A percentile compares a stretch with the other conserved stretches of the same genome.
phyloP scores from a whole-genome alignment of 345 rosid species.

The Populus euphratica region DNA sequence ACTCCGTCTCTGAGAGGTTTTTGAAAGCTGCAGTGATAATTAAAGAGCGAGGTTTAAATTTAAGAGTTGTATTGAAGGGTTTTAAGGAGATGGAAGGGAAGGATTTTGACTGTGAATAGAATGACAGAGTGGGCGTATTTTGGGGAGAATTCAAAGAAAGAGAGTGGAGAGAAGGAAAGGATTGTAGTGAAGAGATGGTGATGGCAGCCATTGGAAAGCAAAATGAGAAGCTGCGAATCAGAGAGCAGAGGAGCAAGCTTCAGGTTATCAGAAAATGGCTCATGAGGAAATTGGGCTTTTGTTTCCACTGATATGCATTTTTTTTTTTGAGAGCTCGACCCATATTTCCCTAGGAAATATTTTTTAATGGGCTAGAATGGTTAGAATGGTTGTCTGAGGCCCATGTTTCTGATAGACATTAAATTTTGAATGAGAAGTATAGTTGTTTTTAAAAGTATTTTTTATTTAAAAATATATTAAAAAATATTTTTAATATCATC shows the following conservation, averaged over 20 bases:
- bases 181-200: slow-evolving; percentile 32
- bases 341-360: too few species aligned
- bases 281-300: too few species aligned
- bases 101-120: slow-evolving; percentile 38
- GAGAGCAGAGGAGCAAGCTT: background rate
- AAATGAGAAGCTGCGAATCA: background rate
- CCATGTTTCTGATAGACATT: too few species aligned
- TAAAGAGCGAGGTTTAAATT: slow-evolving; percentile 29
- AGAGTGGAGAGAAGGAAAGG: slow-evolving; percentile 35
- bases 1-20: slow-evolving; percentile 47
- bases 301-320: too few species aligned
- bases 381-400: too few species aligned
- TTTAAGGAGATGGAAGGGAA: slow-evolving; percentile 39
- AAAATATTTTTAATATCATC: too few species aligned
- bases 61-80: slow-evolving; percentile 20
- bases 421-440: too few species aligned
- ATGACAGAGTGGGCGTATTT: slow-evolving; percentile 37
- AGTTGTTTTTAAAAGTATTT: too few species aligned
- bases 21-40: slow-evolving; percentile 45
- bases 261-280: too few species aligned
- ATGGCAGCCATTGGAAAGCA: slow-evolving; percentile 46
- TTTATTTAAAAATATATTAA: too few species aligned
- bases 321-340: too few species aligned
- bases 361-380: too few species aligned
- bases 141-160: slow-evolving; percentile 26